Conservation (phyloP, 352 stramenopile species). For the Pythium guiyangense region DNA sequence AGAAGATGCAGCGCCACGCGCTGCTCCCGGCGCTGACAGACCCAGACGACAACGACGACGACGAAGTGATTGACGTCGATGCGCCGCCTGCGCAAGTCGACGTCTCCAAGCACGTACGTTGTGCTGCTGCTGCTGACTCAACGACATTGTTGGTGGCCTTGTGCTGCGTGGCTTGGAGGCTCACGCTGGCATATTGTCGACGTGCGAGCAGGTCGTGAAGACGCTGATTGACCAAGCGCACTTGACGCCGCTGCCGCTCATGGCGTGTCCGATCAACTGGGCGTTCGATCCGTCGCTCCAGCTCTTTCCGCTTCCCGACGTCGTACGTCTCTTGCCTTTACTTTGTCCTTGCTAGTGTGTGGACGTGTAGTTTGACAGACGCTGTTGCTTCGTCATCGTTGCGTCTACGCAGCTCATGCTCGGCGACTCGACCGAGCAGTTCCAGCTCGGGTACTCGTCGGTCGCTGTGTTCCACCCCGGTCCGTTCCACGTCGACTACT, state of each 20-base stretch:
- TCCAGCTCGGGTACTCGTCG: conserved; percentile 76
- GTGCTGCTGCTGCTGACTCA: too few species aligned
- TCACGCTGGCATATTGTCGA: background rate
- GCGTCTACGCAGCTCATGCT: conserved; percentile 45
- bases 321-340: conserved; percentile 27
- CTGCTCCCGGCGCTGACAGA: conserved; percentile 50
- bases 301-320: conserved; percentile 91
- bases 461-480: conserved; percentile 80
- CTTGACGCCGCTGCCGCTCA: conserved; percentile 86
- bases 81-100: conserved; percentile 36
- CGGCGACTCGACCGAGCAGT: conserved; percentile 78
- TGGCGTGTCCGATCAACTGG: conserved; percentile 91
- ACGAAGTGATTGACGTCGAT: conserved; percentile 15
- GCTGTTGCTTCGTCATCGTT: background rate
- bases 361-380: background rate
- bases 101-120: conserved; percentile 74
- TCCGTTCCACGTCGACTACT: conserved; percentile 81
- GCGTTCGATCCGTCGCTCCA: conserved; percentile 90
- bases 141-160: too few species aligned
- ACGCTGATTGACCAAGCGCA: conserved; percentile 93
- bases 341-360: too few species aligned
- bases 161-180: too few species aligned
- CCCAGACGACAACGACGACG: conserved; percentile 15
- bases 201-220: conserved; percentile 53
- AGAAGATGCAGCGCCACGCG: conserved; percentile 88